phyloP scores from a whole-genome alignment of 257 asterid genomes.

The Coffea eugenioides region DNA sequence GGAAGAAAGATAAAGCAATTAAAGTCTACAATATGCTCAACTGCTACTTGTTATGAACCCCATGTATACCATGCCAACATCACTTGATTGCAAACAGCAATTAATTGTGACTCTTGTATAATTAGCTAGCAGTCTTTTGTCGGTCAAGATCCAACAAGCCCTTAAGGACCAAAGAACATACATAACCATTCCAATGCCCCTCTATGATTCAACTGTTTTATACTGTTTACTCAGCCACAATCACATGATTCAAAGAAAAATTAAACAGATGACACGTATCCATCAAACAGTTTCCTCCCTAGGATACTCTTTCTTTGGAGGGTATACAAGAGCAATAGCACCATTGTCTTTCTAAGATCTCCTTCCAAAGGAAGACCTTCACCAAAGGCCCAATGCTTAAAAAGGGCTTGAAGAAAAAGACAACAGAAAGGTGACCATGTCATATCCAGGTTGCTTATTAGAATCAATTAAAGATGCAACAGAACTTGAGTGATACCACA shows the following conservation, averaged over 20 bases:
- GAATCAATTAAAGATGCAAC: not conserved
- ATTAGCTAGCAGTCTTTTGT: not conserved
- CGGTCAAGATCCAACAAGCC: not conserved
- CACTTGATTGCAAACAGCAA: not conserved
- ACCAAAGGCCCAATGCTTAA: not conserved
- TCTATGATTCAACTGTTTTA: not conserved
- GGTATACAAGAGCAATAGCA: not conserved
- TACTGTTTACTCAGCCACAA: not conserved
- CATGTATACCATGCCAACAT: not conserved
- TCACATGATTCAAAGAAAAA: not conserved
- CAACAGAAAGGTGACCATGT: not conserved
- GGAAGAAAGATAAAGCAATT: not conserved
- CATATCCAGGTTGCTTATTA: not conserved
- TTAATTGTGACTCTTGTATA: not conserved
- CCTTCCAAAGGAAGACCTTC: not conserved
- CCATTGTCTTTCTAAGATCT: not conserved
- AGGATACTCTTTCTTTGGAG: not conserved
- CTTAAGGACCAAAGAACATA: not conserved
- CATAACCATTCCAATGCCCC: not conserved
- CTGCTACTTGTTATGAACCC: not conserved
- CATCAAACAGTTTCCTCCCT: not conserved
- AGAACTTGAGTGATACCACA: not conserved
- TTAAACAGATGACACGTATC: not conserved
- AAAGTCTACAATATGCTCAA: not conserved
- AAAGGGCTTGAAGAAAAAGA: not conserved